phyloP scores from a whole-genome alignment of 192 early-diverging fungal genomes.

The Borealophlyctis nickersoniae region DNA sequence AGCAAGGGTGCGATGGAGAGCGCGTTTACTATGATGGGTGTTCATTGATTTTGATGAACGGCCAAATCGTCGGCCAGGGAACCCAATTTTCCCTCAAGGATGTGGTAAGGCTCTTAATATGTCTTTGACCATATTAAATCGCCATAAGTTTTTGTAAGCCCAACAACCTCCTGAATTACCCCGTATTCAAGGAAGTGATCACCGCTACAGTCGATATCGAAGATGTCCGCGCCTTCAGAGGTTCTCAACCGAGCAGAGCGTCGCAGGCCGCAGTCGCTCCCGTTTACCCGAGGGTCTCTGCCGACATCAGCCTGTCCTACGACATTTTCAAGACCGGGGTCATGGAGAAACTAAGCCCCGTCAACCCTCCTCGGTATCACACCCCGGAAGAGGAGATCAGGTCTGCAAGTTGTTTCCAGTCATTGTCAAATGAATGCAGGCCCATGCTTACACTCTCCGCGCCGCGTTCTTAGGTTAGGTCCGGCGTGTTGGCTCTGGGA shows the following conservation, averaged over 20 bases:
- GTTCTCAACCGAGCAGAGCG: constrained; percentile 65
- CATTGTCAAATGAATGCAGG: neutral
- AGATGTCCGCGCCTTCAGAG: constrained; percentile 79
- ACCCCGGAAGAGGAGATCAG: constrained; percentile 88
- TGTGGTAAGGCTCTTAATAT: constrained; percentile 57
- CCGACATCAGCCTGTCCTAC: constrained; percentile 34
- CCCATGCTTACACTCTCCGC: neutral
- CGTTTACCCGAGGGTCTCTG: constrained; percentile 67
- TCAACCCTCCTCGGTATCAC: constrained; percentile 55
- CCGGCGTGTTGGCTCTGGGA: constrained; percentile 99
- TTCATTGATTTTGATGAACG: constrained; percentile 86
- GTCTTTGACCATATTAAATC: neutral
- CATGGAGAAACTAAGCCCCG: constrained; percentile 42
- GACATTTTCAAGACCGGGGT: constrained; percentile 23
- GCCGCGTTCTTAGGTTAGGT: constrained; percentile 53
- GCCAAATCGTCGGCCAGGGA: constrained; percentile 81
- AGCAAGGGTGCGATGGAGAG: constrained; percentile 97
- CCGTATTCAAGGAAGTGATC: constrained; percentile 69
- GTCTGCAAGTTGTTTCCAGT: constrained; percentile 10
- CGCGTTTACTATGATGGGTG: constrained; percentile 97
- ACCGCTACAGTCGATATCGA: constrained; percentile 90
- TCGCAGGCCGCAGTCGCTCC: constrained; percentile 70
- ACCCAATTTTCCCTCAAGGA: constrained; percentile 90
- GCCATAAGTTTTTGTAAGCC: neutral
- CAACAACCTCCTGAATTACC: constrained; percentile 14